Evolutionary conservation across 805 yeast species (phyloP).

Genomic region (Candida xyloterini): DNA sequence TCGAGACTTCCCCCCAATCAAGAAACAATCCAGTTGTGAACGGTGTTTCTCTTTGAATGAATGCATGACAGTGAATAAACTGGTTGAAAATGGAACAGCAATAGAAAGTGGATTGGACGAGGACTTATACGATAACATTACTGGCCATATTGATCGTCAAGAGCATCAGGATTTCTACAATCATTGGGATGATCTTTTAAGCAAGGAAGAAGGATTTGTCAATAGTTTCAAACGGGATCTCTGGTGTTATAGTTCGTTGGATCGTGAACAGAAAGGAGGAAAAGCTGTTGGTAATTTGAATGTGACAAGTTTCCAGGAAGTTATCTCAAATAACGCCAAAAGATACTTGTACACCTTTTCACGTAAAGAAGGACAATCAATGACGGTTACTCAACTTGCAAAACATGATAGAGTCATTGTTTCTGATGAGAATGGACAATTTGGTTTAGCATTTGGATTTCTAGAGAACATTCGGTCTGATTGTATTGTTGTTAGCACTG

Average conservation of each 20-base stretch:
- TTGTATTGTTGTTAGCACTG: constrained; percentile 47
- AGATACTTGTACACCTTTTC: constrained; percentile 48
- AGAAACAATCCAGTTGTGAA: constrained; percentile 55
- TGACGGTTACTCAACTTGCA: constrained; percentile 45
- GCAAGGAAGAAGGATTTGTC: constrained; percentile 67
- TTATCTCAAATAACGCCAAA: constrained; percentile 16
- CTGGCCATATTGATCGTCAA: constrained; percentile 44
- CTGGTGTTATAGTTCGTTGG: constrained; percentile 59
- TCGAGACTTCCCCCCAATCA: constrained; percentile 51
- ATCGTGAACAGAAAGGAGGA: constrained; percentile 62
- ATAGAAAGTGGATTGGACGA: constrained; percentile 50
- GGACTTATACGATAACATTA: constrained; percentile 46
- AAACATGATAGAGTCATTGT: constrained; percentile 64
- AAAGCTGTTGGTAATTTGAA: constrained; percentile 52
- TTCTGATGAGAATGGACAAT: constrained; percentile 80
- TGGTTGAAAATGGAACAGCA: constrained; percentile 57
- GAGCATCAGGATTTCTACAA: constrained; percentile 54
- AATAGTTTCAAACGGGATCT: constrained; percentile 54
- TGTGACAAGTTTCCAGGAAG: constrained; percentile 35
- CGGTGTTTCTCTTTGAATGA: constrained; percentile 51
- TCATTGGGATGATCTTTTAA: constrained; percentile 71
- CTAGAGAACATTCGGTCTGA: constrained; percentile 44
- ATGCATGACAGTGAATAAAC: constrained; percentile 65
- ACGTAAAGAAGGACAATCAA: constrained; percentile 30
- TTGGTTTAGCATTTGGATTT: constrained; percentile 64